phyloP scores from a whole-genome alignment of 2,329 filamentous ascomycete species.

The Curvularia sp. region DNA sequence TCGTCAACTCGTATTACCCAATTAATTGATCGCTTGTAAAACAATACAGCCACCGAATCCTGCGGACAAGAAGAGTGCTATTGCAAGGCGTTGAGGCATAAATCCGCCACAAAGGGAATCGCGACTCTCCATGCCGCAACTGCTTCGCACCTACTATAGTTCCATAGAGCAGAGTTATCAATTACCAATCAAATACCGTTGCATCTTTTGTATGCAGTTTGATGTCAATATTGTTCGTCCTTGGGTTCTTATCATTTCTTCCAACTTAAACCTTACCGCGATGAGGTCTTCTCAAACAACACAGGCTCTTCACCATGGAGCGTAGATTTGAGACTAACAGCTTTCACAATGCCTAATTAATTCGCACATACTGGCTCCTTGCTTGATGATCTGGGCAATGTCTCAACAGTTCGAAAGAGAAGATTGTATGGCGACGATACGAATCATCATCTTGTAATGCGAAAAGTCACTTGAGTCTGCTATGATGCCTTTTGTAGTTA shows the following conservation, averaged over 20 bases:
- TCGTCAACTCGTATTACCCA: neutral
- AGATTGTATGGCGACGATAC: neutral
- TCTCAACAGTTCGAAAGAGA: neutral
- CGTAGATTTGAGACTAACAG: neutral
- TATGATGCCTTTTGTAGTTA: neutral
- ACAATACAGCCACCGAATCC: neutral
- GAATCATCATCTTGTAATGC: neutral
- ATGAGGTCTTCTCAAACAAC: neutral
- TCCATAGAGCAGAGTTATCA: no score
- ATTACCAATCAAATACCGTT: neutral
- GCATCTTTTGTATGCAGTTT: neutral
- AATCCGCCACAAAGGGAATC: neutral
- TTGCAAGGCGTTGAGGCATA: neutral
- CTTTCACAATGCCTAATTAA: neutral
- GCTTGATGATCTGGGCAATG: neutral
- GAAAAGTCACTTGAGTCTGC: neutral
- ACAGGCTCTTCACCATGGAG: neutral
- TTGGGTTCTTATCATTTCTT: neutral
- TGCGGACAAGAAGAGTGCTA: neutral
- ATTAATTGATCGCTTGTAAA: neutral
- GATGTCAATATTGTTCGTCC: neutral
- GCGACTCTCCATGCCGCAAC: neutral
- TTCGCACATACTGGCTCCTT: neutral
- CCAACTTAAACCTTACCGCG: neutral
- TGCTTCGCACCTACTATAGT: neutral